phyloP scores from a whole-genome alignment of 768 basidiomycete species.

The Postia placenta region DNA sequence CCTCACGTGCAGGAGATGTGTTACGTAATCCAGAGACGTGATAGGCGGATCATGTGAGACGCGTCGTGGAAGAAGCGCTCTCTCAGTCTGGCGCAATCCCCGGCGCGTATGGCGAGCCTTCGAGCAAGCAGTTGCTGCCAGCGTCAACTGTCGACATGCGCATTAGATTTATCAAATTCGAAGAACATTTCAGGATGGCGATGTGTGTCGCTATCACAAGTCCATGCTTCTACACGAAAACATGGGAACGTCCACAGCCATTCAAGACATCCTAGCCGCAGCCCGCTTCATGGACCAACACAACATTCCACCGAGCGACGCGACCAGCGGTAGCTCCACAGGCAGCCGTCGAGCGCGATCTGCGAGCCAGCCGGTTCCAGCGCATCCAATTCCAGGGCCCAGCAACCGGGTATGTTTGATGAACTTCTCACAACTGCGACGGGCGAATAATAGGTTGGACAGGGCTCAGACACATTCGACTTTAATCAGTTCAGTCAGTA shows the following conservation, averaged over 20 bases:
- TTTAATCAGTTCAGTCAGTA: conserved; percentile 11
- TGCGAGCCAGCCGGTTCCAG: conserved; percentile 14
- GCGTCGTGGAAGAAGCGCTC: neutral
- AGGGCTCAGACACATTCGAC: conserved; percentile 7
- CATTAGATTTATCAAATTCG: neutral
- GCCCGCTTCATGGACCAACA: conserved; percentile 2
- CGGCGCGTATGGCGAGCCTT: conserved; percentile 1
- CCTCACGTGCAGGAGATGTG: neutral
- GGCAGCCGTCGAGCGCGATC: conserved; percentile 12
- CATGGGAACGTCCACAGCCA: neutral
- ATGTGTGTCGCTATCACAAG: conserved; percentile 6
- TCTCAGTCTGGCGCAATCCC: conserved; percentile 3
- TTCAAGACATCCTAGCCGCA: neutral
- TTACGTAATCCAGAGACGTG: conserved; percentile 1
- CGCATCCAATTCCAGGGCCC: conserved; percentile 10
- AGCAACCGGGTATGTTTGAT: conserved; percentile 11
- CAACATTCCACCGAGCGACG: neutral
- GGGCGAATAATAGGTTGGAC: conserved; percentile 4
- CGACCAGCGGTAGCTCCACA: neutral
- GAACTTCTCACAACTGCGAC: neutral
- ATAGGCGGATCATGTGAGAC: neutral
- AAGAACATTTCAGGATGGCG: neutral
- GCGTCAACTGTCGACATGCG: neutral
- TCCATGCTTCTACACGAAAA: neutral
- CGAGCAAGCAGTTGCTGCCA: neutral